Conservation (phyloP, 2,329 filamentous ascomycete genomes). For the Calycina herbarum region DNA sequence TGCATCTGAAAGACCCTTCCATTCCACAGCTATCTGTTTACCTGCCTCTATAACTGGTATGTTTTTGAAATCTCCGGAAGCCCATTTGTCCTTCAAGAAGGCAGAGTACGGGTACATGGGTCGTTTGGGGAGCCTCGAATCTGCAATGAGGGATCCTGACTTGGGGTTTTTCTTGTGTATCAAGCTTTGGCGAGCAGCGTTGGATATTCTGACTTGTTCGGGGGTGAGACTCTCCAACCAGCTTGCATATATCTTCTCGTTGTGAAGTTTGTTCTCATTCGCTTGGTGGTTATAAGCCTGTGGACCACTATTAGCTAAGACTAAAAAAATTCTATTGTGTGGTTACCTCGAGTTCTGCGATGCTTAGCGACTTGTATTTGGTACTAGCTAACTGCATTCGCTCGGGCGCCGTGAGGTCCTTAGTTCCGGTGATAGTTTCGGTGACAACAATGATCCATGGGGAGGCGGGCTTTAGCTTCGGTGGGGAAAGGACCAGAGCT, state of each 20-base stretch:
- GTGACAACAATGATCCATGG: slow-evolving; percentile 25
- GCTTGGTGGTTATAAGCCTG: slow-evolving; percentile 56
- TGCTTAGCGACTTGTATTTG: slow-evolving; percentile 38
- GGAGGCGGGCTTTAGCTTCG: slow-evolving; percentile 38
- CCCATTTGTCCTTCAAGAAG: slow-evolving; percentile 47
- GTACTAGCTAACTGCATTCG: slow-evolving; percentile 21
- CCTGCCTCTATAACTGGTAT: slow-evolving; percentile 43
- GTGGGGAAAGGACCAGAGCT: slow-evolving; percentile 30
- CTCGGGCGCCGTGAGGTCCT: not conserved
- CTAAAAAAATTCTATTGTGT: slow-evolving; percentile 2
- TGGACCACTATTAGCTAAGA: slow-evolving; percentile 18
- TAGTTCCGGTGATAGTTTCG: not conserved
- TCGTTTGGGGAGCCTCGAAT: slow-evolving; percentile 53
- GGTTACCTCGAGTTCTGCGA: slow-evolving; percentile 41
- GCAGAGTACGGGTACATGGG: slow-evolving; percentile 41
- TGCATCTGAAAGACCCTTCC: slow-evolving; percentile 44
- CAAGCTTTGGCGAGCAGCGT: slow-evolving; percentile 50
- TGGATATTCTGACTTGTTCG: slow-evolving; percentile 58
- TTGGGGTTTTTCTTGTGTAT: slow-evolving; percentile 24
- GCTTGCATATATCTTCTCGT: slow-evolving; percentile 45
- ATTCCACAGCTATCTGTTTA: slow-evolving; percentile 48
- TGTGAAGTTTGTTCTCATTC: slow-evolving; percentile 46
- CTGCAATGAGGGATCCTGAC: slow-evolving; percentile 43
- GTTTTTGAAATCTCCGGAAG: slow-evolving; percentile 51
- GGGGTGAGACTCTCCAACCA: slow-evolving; percentile 58